phyloP scores from a whole-genome alignment of 2,329 filamentous ascomycete genomes.

The Colletotrichum siamense region DNA sequence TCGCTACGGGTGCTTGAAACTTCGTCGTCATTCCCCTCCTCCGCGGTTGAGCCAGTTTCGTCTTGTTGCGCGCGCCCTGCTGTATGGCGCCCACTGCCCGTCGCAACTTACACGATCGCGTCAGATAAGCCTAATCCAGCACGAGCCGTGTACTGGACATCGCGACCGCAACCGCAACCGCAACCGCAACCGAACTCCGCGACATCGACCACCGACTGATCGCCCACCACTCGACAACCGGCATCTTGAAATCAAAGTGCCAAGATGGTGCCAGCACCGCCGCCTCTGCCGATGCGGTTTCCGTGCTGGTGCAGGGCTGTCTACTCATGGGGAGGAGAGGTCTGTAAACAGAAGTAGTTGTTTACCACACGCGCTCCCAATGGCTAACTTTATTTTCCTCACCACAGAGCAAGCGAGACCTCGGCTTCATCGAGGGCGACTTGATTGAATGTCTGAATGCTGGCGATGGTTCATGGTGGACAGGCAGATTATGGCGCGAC shows the following conservation, averaged over 20 bases:
- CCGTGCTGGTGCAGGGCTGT: constrained; percentile 92
- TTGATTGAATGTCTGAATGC: constrained; percentile 98
- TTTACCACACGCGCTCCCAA: not conserved
- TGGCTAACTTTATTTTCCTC: constrained; percentile 27
- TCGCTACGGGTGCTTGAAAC: constrained; percentile 3
- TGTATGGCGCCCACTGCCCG: not conserved
- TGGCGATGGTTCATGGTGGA: constrained; percentile 98
- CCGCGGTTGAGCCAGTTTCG: not conserved
- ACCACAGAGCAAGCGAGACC: constrained; percentile 80
- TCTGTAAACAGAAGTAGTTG: constrained; percentile 30
- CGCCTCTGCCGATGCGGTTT: constrained; percentile 75
- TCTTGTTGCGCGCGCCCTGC: not conserved
- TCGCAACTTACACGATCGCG: constrained; percentile 8
- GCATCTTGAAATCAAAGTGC: not conserved
- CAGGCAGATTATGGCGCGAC: constrained; percentile 87
- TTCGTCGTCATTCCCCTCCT: not conserved
- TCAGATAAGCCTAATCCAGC: not conserved
- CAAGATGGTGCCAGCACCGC: constrained; percentile 61
- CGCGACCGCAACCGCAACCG: not conserved
- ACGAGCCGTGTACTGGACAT: constrained; percentile 4
- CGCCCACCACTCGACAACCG: not conserved
- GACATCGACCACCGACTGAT: not conserved
- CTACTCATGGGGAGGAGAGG: constrained; percentile 93
- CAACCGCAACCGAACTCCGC: not conserved
- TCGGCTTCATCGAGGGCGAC: constrained; percentile 97